Base-by-base conservation (phyloP, 73 alveolate genomes). In the Paramecium tetraurelia region DNA sequence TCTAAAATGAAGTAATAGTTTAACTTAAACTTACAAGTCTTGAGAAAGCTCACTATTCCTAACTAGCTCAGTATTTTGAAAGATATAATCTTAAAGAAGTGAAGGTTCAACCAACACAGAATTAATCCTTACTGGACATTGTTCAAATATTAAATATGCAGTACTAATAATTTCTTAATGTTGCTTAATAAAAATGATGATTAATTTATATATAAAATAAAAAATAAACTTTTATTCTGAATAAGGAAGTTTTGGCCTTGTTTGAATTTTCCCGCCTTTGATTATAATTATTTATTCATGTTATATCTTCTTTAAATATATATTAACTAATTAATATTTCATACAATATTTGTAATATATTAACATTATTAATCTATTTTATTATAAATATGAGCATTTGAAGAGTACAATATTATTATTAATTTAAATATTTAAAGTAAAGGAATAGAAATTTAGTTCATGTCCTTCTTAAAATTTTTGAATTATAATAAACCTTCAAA, bases 11-110 rank as follows among this genome's bases (percentile, higher is more conserved):
- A 53, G 69, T 53, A 53, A n/a, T n/a, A 16, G 31, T 53, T 3
- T n/a, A n/a, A 53, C 21, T n/a, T 18, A 53, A 18, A 7, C 14
- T 7, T 18, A 5, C 9, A 27, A 75, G 87, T 75, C 59, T 75
- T 21, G 58, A 75, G n/a, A 69, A 75, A 75, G 24, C 40, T 12
- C 87, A 75, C 59, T 75, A 75, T 75, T 16, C 58, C 0, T 14
- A 75, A 75, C 31, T 75, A 33, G 87, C 87, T 14, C 36, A 75
- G n/a, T 41, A 75, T 59, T 38, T 75, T 38, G 87, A 11, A 75
- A 33, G 29, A 6, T 38, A 75, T 38, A 53, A 53, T 53, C 33
- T 53, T 5, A 0, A 53, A 18, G 69, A 53, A 18, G 69, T 18
- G 0, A 22, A 53, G 11, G 69, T 5, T 4, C 29, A n/a, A 53